These are phyloP conservation scores for Cladosporium sp. DNA, from an alignment of 2,329 filamentous ascomycete genomes.

Conservation along the genomic window DNA sequence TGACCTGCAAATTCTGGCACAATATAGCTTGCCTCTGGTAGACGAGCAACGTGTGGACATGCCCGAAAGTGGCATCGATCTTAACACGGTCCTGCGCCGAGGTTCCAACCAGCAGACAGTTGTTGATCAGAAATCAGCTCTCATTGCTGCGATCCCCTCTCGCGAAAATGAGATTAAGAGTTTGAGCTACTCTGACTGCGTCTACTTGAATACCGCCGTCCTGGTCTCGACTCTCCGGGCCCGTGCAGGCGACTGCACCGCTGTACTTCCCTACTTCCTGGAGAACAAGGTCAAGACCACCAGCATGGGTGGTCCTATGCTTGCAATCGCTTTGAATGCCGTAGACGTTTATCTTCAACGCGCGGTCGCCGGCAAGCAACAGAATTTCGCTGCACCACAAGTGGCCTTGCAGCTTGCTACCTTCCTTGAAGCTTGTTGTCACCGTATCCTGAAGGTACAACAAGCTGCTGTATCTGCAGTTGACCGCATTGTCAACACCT, in stretches of 20 bases:
- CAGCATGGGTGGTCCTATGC: slow-evolving; percentile 65
- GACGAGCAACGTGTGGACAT: slow-evolving; percentile 86
- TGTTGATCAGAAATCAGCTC: slow-evolving; percentile 74
- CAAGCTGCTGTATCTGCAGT: slow-evolving; percentile 81
- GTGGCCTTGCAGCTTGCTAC: slow-evolving; percentile 83
- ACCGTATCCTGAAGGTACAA: slow-evolving; percentile 89
- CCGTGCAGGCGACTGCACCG: slow-evolving; percentile 84
- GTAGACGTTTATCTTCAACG: slow-evolving; percentile 78
- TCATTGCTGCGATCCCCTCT: slow-evolving; percentile 72
- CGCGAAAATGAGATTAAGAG: slow-evolving; percentile 77
- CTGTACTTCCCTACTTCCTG: slow-evolving; percentile 88
- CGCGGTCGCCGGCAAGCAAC: slow-evolving; percentile 69
- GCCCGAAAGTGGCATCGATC: slow-evolving; percentile 92
- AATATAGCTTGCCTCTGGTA: slow-evolving; percentile 83
- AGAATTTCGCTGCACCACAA: slow-evolving; percentile 85
- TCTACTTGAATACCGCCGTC: slow-evolving; percentile 89
- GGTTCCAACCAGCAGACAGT: slow-evolving; percentile 81
- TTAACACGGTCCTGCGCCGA: slow-evolving; percentile 88
- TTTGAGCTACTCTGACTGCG: slow-evolving; percentile 84
- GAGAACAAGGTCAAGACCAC: slow-evolving; percentile 74
- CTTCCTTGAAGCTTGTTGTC: slow-evolving; percentile 87
- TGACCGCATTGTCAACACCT: slow-evolving; percentile 78
- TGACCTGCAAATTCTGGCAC: slow-evolving; percentile 81
- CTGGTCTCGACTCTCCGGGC: slow-evolving; percentile 87
- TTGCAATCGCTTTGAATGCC: slow-evolving; percentile 65